phyloP scores from a whole-genome alignment of 2,329 filamentous ascomycete genomes.

The Sporothrix sp. region DNA sequence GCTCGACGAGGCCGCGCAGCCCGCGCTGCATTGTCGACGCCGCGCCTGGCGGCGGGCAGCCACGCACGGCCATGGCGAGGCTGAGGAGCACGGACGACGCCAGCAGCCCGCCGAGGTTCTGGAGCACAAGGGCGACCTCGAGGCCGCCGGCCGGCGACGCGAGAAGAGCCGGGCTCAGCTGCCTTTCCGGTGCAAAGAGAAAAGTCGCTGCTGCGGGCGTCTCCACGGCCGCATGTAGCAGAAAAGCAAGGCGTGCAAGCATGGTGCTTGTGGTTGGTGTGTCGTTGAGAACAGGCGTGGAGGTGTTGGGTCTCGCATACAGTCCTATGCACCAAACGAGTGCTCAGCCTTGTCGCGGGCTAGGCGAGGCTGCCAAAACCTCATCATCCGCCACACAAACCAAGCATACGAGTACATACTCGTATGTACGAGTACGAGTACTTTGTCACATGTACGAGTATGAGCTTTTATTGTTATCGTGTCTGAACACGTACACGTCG shows the following conservation, averaged over 20 bases:
- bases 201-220: conserved; percentile 35
- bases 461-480: too few relatives aligned
- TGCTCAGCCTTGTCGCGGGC: neutral
- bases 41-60: neutral
- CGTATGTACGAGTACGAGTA: too few relatives aligned
- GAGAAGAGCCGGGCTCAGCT: conserved; percentile 36
- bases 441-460: too few relatives aligned
- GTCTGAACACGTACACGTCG: too few relatives aligned
- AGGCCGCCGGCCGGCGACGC: conserved; percentile 25
- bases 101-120: conserved; percentile 39
- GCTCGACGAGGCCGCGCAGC: conserved; percentile 26
- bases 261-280: neutral
- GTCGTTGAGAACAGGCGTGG: too few relatives aligned
- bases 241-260: conserved; percentile 11
- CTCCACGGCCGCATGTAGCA: conserved; percentile 18
- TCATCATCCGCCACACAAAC: too few relatives aligned
- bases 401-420: too few relatives aligned
- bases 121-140: conserved; percentile 34
- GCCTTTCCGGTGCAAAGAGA: conserved; percentile 31
- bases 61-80: conserved; percentile 26
- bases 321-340: neutral
- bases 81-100: conserved; percentile 36
- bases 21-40: neutral
- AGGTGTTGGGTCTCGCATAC: neutral
- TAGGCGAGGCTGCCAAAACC: neutral